These are phyloP conservation scores for Rubus idaeus DNA, from an alignment of 306 rosid genomes.

Conservation along the genomic window DNA sequence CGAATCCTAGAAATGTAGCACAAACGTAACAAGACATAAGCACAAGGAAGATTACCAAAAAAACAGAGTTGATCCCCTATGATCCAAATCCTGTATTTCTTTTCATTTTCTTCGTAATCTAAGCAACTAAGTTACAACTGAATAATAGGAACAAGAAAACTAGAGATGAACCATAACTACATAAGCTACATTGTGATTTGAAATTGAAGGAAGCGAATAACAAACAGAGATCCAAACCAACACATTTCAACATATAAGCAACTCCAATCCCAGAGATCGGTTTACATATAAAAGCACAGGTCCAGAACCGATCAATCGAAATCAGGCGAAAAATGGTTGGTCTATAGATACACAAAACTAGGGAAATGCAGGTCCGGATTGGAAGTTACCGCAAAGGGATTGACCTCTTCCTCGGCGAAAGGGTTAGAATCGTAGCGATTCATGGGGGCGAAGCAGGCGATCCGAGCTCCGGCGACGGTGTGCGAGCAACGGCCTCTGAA, in stretches of 20 bases:
- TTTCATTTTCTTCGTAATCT: neutral
- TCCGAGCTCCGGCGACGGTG: slow-evolving; percentile 16
- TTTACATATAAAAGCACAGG: too few relatives aligned
- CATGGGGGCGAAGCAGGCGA: slow-evolving; percentile 45
- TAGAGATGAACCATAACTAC: neutral
- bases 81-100: neutral
- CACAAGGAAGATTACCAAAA: slow-evolving; percentile 2
- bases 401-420: slow-evolving; percentile 65
- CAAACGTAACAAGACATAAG: slow-evolving; percentile 9
- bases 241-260: neutral
- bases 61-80: neutral
- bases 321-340: neutral
- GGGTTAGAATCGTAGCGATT: slow-evolving; percentile 72
- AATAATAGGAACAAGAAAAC: neutral
- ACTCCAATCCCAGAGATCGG: too few relatives aligned
- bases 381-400: slow-evolving; percentile 71
- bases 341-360: neutral
- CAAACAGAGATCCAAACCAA: slow-evolving; percentile 19
- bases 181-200: slow-evolving; percentile 19
- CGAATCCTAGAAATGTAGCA: slow-evolving; percentile 45
- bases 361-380: neutral
- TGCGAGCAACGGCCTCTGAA: slow-evolving; percentile 20
- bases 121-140: neutral
- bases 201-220: slow-evolving; percentile 18
- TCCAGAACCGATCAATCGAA: too few relatives aligned